Conservation (phyloP, 257 asterid genomes). For the Agastache rugosa region DNA sequence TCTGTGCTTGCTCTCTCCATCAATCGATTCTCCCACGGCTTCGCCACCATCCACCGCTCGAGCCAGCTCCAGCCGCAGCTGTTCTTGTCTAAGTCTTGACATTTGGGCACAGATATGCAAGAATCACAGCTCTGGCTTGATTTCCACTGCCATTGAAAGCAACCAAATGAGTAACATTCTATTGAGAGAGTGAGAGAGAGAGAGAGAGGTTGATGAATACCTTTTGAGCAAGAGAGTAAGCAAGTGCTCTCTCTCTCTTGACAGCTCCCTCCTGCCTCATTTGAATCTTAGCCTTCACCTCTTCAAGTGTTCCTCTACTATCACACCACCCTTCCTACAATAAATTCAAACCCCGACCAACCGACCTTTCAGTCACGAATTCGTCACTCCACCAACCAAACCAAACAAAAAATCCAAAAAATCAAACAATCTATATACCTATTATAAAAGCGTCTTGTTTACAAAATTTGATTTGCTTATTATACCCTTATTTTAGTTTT, state of each 20-base stretch:
- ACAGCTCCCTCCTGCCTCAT: slow-evolving; percentile 90
- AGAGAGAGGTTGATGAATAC: slow-evolving; percentile 39
- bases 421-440: no score
- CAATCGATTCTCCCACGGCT: slow-evolving; percentile 92
- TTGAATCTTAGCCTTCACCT: slow-evolving; percentile 78
- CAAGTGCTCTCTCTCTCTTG: slow-evolving; percentile 92
- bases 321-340: slow-evolving; percentile 94
- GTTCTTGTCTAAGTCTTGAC: slow-evolving; percentile 56
- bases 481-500: no score
- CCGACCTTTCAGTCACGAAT: not conserved
- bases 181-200: not conserved
- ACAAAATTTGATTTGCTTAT: no score
- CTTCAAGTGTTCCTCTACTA: slow-evolving; percentile 79
- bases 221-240: slow-evolving; percentile 83
- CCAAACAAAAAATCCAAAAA: no score
- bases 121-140: slow-evolving; percentile 54
- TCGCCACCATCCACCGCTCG: slow-evolving; percentile 97
- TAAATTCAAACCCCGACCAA: not conserved
- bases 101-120: slow-evolving; percentile 48
- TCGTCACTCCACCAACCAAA: not conserved
- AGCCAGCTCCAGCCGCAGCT: slow-evolving; percentile 93
- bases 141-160: slow-evolving; percentile 52
- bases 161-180: slow-evolving; percentile 6
- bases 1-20: slow-evolving; percentile 61
- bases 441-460: no score